Evolutionary conservation across 2,329 filamentous ascomycete genomes (phyloP).

Genomic region (Cadophora malorum): DNA sequence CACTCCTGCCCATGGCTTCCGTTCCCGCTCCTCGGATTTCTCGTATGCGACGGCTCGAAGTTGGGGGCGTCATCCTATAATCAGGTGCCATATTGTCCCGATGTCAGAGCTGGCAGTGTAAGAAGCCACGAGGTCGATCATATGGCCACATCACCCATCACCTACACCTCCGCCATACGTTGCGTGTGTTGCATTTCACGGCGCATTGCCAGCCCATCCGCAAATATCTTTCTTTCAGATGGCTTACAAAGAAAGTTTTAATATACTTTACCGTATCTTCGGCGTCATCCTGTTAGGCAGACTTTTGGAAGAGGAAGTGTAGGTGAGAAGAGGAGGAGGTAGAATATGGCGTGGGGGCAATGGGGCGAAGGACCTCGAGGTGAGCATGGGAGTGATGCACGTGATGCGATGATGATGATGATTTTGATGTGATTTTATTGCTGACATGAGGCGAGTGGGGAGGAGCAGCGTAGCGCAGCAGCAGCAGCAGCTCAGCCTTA

Average conservation of each 20-base stretch:
- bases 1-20: not conserved
- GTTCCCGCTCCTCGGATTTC: not conserved
- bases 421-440: not conserved
- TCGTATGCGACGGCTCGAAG: not conserved
- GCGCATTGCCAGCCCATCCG: not conserved
- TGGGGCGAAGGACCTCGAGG: not conserved
- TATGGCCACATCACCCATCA: constrained; percentile 3
- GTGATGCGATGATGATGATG: not conserved
- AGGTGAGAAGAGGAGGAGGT: not conserved
- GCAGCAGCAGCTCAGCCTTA: not conserved
- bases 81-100: not conserved
- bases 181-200: not conserved
- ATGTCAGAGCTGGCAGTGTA: not conserved
- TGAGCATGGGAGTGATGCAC: not conserved
- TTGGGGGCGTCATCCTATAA: constrained; percentile 5
- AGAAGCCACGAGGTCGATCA: not conserved
- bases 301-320: not conserved
- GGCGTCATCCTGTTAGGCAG: constrained; percentile 2
- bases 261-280: not conserved
- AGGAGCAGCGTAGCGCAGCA: not conserved
- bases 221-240: not conserved
- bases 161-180: not conserved
- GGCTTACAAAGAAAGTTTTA: not conserved
- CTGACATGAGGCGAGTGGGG: not conserved
- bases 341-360: not conserved